Conservation (phyloP, 129 eudicot species). For the Glebionis coronaria region DNA sequence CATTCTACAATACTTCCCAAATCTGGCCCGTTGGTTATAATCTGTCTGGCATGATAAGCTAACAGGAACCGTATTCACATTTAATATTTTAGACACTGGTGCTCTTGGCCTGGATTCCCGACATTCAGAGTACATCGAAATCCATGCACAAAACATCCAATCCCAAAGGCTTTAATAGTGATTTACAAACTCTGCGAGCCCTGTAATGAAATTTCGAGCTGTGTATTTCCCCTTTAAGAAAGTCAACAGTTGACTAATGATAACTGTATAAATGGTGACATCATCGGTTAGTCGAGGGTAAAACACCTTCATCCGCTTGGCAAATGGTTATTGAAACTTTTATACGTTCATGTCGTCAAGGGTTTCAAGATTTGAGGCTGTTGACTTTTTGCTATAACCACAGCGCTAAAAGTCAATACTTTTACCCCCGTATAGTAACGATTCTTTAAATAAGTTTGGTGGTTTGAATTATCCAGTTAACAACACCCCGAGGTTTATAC, state of each 20-base stretch:
- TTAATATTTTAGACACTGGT: conserved; percentile 70
- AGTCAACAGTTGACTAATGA: conserved; percentile 22
- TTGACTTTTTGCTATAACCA: conserved; percentile 65
- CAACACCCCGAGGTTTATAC: too few species aligned
- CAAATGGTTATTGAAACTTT: too few species aligned
- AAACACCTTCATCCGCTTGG: conserved; percentile 70
- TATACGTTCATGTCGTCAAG: conserved; percentile 47
- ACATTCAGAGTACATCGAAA: conserved; percentile 59
- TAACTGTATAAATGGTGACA: conserved; percentile 38
- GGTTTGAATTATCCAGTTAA: too few species aligned
- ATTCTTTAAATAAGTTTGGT: conserved; percentile 58
- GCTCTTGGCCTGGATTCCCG: conserved; percentile 62
- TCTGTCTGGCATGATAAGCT: conserved; percentile 91
- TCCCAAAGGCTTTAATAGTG: too few species aligned
- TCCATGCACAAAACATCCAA: too few species aligned
- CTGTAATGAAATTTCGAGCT: too few species aligned
- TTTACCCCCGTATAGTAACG: conserved; percentile 14
- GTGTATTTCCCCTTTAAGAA: too few species aligned
- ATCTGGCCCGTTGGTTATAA: conserved; percentile 92
- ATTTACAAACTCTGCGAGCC: too few species aligned
- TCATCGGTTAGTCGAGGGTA: conserved; percentile 67
- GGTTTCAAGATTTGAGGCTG: conserved; percentile 44
- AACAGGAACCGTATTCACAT: conserved; percentile 75
- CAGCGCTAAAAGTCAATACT: conserved; percentile 24
- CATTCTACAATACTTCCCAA: conserved; percentile 56